These are phyloP conservation scores for Torulaspora gathmanii DNA, from an alignment of 805 yeast genomes.

Conservation along the genomic window DNA sequence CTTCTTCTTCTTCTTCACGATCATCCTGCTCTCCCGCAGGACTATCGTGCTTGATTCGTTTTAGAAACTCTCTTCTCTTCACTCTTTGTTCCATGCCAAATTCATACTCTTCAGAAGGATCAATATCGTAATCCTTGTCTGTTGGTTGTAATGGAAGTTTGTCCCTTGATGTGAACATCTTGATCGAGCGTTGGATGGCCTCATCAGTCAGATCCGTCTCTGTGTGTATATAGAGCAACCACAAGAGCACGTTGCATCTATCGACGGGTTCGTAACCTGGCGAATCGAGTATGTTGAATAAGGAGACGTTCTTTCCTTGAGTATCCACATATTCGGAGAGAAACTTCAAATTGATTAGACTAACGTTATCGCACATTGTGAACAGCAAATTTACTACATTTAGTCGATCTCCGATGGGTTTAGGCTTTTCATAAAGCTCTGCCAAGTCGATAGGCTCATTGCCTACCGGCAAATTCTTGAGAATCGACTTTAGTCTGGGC, in stretches of 20 bases:
- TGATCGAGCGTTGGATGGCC: constrained; percentile 36
- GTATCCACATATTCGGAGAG: constrained; percentile 21
- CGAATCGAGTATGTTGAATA: constrained; percentile 71
- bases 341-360: constrained; percentile 42
- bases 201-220: constrained; percentile 63
- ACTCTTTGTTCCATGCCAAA: constrained; percentile 28
- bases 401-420: constrained; percentile 36
- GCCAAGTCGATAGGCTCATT: constrained; percentile 39
- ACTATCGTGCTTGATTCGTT: constrained; percentile 5
- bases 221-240: constrained; percentile 76
- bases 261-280: constrained; percentile 54
- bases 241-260: constrained; percentile 69
- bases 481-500: constrained; percentile 82
- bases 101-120: constrained; percentile 27
- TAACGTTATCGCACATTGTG: constrained; percentile 60
- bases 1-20: constrained; percentile 5
- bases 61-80: constrained; percentile 28
- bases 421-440: constrained; percentile 65
- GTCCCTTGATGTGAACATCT: constrained; percentile 17
- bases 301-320: constrained; percentile 39
- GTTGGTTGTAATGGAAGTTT: constrained; percentile 17
- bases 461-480: constrained; percentile 46
- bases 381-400: constrained; percentile 78
- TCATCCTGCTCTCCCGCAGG: constrained; percentile 4
- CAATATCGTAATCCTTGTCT: constrained; percentile 24